These are phyloP conservation scores for Comarum palustre DNA, from an alignment of 306 rosid species.

Conservation along the genomic window DNA sequence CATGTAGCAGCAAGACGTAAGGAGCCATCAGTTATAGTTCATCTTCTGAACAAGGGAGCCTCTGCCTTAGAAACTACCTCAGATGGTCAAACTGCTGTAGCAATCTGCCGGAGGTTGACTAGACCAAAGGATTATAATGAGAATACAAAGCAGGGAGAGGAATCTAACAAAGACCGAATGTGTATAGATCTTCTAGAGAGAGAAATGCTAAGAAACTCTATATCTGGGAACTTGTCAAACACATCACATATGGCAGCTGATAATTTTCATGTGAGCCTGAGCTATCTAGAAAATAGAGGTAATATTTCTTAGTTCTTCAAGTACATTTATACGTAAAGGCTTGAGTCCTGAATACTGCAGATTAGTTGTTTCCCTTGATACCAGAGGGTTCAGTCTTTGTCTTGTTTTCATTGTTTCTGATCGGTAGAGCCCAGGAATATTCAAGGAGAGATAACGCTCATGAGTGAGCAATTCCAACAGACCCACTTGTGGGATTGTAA, in stretches of 20 bases:
- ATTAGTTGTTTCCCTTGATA: background rate
- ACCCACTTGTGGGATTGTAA: too few relatives aligned
- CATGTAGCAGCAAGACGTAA: constrained; percentile 91
- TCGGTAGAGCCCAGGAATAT: background rate
- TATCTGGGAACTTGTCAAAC: constrained; percentile 39
- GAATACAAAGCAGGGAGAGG: constrained; percentile 47
- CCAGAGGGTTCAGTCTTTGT: background rate
- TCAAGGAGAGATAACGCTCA: background rate
- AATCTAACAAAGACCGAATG: constrained; percentile 71
- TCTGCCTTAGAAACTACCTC: constrained; percentile 54
- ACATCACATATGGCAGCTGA: constrained; percentile 46
- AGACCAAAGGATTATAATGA: constrained; percentile 65
- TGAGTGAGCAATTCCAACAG: background rate
- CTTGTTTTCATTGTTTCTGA: background rate
- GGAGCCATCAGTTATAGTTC: constrained; percentile 67
- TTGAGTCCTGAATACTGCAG: background rate
- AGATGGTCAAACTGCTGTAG: constrained; percentile 82
- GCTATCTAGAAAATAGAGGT: constrained; percentile 89
- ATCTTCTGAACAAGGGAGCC: constrained; percentile 67
- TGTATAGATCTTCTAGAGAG: constrained; percentile 83
- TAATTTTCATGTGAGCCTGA: constrained; percentile 59
- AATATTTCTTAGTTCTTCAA: constrained; percentile 22
- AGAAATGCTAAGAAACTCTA: constrained; percentile 71
- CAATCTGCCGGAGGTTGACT: constrained; percentile 81
- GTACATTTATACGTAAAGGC: background rate